Evolutionary conservation across 768 basidiomycete genomes (phyloP).

Genomic region (Paxillus rubicundulus): DNA sequence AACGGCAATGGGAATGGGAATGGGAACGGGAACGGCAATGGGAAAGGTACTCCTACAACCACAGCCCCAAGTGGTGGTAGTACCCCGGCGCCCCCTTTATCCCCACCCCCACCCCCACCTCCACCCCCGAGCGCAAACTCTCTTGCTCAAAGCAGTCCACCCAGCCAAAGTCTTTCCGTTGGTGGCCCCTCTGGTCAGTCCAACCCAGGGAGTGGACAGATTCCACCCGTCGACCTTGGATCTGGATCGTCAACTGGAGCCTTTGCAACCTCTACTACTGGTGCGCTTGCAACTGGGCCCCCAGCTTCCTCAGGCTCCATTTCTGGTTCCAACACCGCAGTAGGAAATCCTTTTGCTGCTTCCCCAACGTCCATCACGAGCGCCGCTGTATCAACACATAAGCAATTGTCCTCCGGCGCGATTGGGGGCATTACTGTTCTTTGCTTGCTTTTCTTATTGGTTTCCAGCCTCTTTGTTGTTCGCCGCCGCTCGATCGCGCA

Average conservation of each 20-base stretch:
- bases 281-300: not conserved
- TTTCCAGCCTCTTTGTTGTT: constrained; percentile 39
- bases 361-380: constrained; percentile 8
- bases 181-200: not conserved
- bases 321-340: constrained; percentile 12
- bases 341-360: constrained; percentile 12
- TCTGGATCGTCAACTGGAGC: not conserved
- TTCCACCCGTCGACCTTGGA: not conserved
- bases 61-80: constrained; percentile 1
- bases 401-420: constrained; percentile 41
- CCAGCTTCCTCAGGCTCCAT: constrained; percentile 5
- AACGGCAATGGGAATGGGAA: not conserved
- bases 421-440: constrained; percentile 46
- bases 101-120: not conserved
- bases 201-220: not conserved
- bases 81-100: not conserved
- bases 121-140: not conserved
- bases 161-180: not conserved
- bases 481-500: constrained; percentile 45
- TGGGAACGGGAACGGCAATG: not conserved
- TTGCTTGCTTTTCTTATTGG: constrained; percentile 30
- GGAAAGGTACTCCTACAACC: not conserved
- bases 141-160: not conserved
- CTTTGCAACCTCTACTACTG: not conserved
- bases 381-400: constrained; percentile 14